These are phyloP conservation scores for Nothomitra cinnamomea DNA, from an alignment of 2,329 filamentous ascomycete species.

Conservation along the genomic window DNA sequence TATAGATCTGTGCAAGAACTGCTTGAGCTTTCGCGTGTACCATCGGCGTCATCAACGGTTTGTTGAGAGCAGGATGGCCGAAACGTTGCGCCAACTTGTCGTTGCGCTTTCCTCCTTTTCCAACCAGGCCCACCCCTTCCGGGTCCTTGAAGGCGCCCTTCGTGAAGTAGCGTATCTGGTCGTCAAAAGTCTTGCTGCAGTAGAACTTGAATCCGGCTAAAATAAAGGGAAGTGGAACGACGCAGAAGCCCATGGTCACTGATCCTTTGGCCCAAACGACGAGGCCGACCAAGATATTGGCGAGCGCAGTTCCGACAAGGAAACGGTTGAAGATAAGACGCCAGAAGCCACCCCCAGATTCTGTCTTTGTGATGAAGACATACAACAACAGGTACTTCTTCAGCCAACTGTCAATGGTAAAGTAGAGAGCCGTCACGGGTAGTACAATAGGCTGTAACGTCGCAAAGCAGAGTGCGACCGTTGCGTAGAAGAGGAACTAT, in stretches of 20 bases:
- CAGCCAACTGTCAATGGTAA: conserved; percentile 67
- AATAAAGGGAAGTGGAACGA: conserved; percentile 61
- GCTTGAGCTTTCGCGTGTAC: conserved; percentile 83
- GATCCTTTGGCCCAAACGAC: conserved; percentile 56
- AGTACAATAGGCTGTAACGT: conserved; percentile 77
- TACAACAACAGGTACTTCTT: conserved; percentile 89
- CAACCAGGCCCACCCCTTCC: conserved; percentile 24
- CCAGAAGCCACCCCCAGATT: conserved; percentile 90
- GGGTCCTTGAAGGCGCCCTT: conserved; percentile 40
- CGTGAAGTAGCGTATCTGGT: conserved; percentile 65
- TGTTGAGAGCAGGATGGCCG: conserved; percentile 80
- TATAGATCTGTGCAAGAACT: conserved; percentile 70
- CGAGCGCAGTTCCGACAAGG: conserved; percentile 62
- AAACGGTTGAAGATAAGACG: conserved; percentile 83
- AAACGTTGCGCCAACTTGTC: conserved; percentile 64
- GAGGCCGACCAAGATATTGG: conserved; percentile 63
- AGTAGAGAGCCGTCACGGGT: conserved; percentile 77
- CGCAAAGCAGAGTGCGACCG: conserved; percentile 71
- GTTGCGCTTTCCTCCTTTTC: conserved; percentile 25
- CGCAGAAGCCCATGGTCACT: conserved; percentile 46
- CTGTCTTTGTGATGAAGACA: conserved; percentile 86
- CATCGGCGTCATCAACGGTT: conserved; percentile 84
- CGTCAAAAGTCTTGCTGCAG: conserved; percentile 60
- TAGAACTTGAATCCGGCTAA: conserved; percentile 76
- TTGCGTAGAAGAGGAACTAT: conserved; percentile 74